Percentiles rank a stretch among this genome's conserved stretches.
phyloP scores from a whole-genome alignment of 1,139 yeast species.

The Kodamaea fungicola region DNA sequence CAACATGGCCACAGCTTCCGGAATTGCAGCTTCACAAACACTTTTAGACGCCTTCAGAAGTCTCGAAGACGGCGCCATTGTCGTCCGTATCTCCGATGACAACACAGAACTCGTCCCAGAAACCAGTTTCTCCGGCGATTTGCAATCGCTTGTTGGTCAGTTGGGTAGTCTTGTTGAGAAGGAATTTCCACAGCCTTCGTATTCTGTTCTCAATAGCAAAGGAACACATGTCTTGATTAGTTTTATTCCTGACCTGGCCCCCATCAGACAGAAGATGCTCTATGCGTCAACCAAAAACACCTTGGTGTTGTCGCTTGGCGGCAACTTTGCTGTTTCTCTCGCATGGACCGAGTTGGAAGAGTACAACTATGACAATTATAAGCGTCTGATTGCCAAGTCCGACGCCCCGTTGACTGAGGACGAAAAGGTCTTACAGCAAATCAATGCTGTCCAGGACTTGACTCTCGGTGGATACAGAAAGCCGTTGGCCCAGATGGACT shows the following conservation, averaged over 20 bases:
- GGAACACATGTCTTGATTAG: slow-evolving; percentile 58
- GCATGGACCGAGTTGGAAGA: slow-evolving; percentile 62
- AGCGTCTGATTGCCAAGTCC: slow-evolving; percentile 21
- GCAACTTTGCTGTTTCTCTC: slow-evolving; percentile 51
- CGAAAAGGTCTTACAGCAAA: slow-evolving; percentile 50
- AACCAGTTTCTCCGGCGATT: slow-evolving; percentile 11
- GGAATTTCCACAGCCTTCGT: slow-evolving; percentile 53
- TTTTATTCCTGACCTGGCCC: slow-evolving; percentile 83
- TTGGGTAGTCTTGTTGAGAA: slow-evolving; percentile 30
- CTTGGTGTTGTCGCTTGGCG: slow-evolving; percentile 66
- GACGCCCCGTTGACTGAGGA: slow-evolving; percentile 57
- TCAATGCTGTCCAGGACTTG: slow-evolving; percentile 37
- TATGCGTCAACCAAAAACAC: slow-evolving; percentile 89
- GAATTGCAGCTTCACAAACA: slow-evolving; percentile 53
- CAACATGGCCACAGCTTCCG: slow-evolving; percentile 68
- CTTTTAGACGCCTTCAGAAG: slow-evolving; percentile 32
- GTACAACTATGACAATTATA: slow-evolving; percentile 49
- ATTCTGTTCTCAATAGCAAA: slow-evolving; percentile 44
- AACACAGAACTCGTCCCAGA: slow-evolving; percentile 41
- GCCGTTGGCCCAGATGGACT: slow-evolving; percentile 38
- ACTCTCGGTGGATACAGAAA: slow-evolving; percentile 24
- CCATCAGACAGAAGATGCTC: slow-evolving; percentile 83
- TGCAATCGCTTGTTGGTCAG: slow-evolving; percentile 29
- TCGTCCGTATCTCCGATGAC: slow-evolving; percentile 43
- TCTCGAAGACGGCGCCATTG: slow-evolving; percentile 23